phyloP scores from a whole-genome alignment of 176 grass and related monocot genomes.

The Oryza longistaminata region DNA sequence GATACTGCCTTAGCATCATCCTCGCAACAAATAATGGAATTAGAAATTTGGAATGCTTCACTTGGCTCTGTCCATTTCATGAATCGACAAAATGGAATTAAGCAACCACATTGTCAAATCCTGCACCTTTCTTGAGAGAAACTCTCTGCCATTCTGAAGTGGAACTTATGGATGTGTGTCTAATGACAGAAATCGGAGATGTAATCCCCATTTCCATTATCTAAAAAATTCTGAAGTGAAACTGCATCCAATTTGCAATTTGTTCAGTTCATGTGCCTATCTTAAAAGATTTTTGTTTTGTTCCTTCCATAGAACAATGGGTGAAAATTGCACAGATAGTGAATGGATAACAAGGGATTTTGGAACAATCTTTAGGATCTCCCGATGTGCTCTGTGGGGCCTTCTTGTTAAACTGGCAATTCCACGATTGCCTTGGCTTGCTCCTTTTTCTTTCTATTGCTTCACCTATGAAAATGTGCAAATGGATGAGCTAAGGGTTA shows the following conservation, averaged over 20 bases:
- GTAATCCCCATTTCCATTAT: no score
- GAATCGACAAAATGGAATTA: conserved; percentile 23
- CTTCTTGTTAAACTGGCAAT: neutral
- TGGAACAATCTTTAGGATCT: neutral
- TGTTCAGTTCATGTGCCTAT: neutral
- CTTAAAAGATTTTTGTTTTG: neutral
- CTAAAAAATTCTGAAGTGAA: neutral
- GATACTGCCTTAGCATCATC: conserved; percentile 45
- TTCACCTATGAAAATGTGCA: neutral
- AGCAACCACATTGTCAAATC: conserved; percentile 24
- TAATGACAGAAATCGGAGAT: no score
- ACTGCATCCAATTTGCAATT: neutral
- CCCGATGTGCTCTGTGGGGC: neutral
- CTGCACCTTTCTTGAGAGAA: neutral
- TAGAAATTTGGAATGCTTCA: conserved; percentile 30
- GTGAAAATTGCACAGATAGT: neutral
- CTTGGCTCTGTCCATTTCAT: conserved; percentile 22
- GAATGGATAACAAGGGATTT: neutral
- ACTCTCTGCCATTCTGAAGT: neutral
- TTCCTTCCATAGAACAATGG: neutral
- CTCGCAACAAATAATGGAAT: conserved; percentile 31
- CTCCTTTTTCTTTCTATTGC: neutral
- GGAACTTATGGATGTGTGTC: no score
- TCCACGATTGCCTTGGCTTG: neutral
- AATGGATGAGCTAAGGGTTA: conserved; percentile 4